Evolutionary conservation across 345 rosid genomes (phyloP).

Genomic region (Mangifera indica): DNA sequence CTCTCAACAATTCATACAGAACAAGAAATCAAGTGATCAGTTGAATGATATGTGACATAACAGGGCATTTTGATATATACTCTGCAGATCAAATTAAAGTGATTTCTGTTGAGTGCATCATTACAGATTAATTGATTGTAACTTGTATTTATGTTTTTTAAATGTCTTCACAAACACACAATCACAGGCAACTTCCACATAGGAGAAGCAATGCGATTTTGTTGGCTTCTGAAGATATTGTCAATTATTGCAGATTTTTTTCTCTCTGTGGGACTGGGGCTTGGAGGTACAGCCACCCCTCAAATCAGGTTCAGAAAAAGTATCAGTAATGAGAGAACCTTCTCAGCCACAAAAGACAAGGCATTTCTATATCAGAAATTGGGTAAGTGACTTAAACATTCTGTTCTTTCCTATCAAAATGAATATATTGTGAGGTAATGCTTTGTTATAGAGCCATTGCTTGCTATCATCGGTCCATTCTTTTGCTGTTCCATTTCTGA

Average conservation of each 20-base stretch:
- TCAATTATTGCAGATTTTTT: slow-evolving; percentile 62
- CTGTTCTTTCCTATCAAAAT: neutral
- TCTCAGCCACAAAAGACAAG: slow-evolving; percentile 70
- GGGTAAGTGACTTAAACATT: slow-evolving; percentile 37
- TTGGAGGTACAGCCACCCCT: slow-evolving; percentile 76
- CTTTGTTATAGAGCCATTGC: slow-evolving; percentile 2
- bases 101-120: neutral
- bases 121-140: neutral
- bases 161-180: neutral
- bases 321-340: slow-evolving; percentile 91
- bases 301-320: slow-evolving; percentile 71
- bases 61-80: neutral
- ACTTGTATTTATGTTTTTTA: neutral
- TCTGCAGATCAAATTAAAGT: neutral
- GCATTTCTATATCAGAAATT: slow-evolving; percentile 60
- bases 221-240: slow-evolving; percentile 13
- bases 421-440: neutral
- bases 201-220: neutral
- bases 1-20: neutral
- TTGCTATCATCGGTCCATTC: too few species aligned
- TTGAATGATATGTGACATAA: neutral
- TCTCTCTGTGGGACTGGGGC: slow-evolving; percentile 85
- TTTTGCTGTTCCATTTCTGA: neutral
- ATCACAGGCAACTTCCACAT: neutral
- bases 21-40: neutral